Evolutionary conservation across 176 grass and related monocot species (phyloP).

Genomic region (Microstegium vimineum): DNA sequence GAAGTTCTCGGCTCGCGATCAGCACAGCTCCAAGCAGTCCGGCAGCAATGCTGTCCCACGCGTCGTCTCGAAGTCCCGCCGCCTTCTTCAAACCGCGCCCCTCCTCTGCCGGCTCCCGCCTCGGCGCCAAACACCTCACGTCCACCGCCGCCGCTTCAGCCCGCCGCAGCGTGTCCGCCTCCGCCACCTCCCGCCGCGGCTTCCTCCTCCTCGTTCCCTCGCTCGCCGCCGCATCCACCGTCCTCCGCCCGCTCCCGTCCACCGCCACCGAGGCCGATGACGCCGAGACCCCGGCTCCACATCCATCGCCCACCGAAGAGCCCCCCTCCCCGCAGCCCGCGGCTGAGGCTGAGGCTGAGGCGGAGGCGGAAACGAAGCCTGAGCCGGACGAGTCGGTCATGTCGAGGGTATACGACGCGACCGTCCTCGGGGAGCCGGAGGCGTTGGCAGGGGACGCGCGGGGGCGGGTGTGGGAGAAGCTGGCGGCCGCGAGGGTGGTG

Average conservation of each 20-base stretch:
- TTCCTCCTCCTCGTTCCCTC: constrained; percentile 63
- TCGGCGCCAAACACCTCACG: constrained; percentile 7
- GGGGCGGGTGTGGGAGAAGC: constrained; percentile 78
- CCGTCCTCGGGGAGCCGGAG: constrained; percentile 87
- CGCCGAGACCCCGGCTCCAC: background rate
- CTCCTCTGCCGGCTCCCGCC: constrained; percentile 25
- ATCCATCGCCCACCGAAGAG: background rate
- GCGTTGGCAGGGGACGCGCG: constrained; percentile 75
- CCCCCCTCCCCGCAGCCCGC: background rate
- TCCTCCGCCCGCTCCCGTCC: constrained; percentile 31
- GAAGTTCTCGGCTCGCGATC: no score
- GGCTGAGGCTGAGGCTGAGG: no score
- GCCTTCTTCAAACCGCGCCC: constrained; percentile 28
- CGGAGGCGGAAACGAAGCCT: background rate
- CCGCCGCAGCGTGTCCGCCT: constrained; percentile 17
- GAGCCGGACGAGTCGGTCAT: constrained; percentile 41
- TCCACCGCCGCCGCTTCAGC: background rate
- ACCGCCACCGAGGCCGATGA: background rate
- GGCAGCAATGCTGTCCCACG: constrained; percentile 22
- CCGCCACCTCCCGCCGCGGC: constrained; percentile 46
- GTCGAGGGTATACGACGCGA: constrained; percentile 92
- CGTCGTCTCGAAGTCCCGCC: constrained; percentile 14
- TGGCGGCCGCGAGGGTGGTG: constrained; percentile 73
- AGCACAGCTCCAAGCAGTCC: background rate
- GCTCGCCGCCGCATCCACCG: constrained; percentile 42